Evolutionary conservation across 2,329 filamentous ascomycete genomes (phyloP), one percentile per base, ranked within the genome.

Genomic region (Camillea tinctor): DNA sequence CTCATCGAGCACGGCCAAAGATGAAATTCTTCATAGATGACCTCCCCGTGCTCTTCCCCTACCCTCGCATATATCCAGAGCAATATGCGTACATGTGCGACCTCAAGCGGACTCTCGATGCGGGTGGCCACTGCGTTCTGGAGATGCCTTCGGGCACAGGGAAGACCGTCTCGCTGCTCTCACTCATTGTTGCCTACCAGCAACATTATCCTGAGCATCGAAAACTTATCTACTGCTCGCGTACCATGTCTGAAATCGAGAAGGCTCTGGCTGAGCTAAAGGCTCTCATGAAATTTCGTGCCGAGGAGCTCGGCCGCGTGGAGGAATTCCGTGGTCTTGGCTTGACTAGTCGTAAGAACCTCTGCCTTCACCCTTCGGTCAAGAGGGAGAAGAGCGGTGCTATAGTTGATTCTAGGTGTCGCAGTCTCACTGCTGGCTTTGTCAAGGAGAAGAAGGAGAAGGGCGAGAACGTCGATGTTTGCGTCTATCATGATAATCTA

Each of bases 231-330:
- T 99, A 99, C 77, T 99, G 95, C 81, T 99, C 95, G 64, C 93
- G 95, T 88, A 99, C 95, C 59, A 99, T 99, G 93, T 99, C 95
- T 44, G 95, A 99, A 79, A 99, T 99, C 71, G 95, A 99, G 74
- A 99, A 99, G 78, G 95, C 96, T 0, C 78, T 99, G 56, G 91
- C 92, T 9, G 95, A 99, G 76, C 75, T 99, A 68, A 93, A 95
- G 74, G 88, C 88, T 22, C 78, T 99, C 56, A 99, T 99, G 93
- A 96, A 96, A 73, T 98, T 97, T 72, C 90, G 95, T 17, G 81
- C 92, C 5, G 85, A 97, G 64, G 87, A 97, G 74, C 84, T 99
- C n/a, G 95, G 95, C 0, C 83, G 89, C 60, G 89, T 90, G 64
- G 95, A 99, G 75, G 94, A 99, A 19, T 99, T 99, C 68, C 85